A percentile compares a stretch with the other conserved stretches of the same genome.
phyloP scores from a whole-genome alignment of 2,329 filamentous ascomycete species.

The Keithomyces neogunnii region DNA sequence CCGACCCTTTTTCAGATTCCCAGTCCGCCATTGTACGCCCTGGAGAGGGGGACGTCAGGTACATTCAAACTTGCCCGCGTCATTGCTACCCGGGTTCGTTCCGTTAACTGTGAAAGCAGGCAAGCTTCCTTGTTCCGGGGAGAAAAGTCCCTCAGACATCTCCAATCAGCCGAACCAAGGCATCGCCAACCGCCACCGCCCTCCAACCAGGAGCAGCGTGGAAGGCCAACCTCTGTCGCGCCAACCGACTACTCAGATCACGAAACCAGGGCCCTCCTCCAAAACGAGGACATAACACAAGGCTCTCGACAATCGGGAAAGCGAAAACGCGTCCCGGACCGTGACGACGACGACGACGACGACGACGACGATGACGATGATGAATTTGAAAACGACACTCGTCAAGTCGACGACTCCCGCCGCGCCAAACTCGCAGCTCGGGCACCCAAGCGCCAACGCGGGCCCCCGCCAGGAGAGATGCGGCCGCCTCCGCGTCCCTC shows the following conservation, averaged over 20 bases:
- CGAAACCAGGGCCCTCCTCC: neutral
- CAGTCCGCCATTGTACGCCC: slow-evolving; percentile 15
- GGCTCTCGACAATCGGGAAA: slow-evolving; percentile 1
- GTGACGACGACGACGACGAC: neutral
- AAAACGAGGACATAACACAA: neutral
- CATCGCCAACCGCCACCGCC: slow-evolving; percentile 6
- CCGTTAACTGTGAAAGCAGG: neutral
- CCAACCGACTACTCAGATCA: slow-evolving; percentile 13
- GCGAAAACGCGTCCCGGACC: neutral
- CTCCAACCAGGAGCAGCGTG: slow-evolving; percentile 14
- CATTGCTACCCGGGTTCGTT: neutral
- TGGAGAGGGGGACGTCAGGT: neutral
- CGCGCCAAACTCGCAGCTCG: slow-evolving; percentile 9
- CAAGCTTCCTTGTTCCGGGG: slow-evolving; percentile 10
- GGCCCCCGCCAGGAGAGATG: too few relatives aligned
- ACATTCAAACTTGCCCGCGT: neutral
- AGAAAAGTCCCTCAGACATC: slow-evolving; percentile 11
- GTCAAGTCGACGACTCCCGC: slow-evolving; percentile 14
- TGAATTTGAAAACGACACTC: slow-evolving; percentile 20
- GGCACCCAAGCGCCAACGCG: neutral
- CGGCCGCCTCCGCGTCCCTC: too few relatives aligned
- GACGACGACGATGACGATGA: slow-evolving; percentile 14
- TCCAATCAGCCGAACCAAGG: slow-evolving; percentile 8
- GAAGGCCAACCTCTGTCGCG: slow-evolving; percentile 6
- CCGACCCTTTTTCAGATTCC: slow-evolving; percentile 14